Evolutionary conservation across 805 yeast species (phyloP), one percentile per base, ranked within the genome.

Genomic region (Suhomyces sp.): DNA sequence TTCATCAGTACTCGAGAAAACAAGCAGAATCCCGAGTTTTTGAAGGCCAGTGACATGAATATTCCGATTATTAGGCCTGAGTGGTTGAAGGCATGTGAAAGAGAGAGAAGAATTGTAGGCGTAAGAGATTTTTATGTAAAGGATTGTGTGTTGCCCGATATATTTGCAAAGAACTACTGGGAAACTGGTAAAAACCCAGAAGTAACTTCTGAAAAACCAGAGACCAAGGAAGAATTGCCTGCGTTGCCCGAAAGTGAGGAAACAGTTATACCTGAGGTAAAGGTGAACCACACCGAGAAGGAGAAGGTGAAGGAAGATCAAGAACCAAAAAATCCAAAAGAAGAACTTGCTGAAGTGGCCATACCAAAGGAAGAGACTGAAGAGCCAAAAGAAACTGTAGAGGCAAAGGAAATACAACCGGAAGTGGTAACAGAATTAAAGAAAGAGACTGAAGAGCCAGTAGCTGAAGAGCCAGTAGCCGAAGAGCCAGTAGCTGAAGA

Each of bases 41-140:
- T 84, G 55, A 86, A 83, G 64, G 99, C 98, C 1, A 78, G 80
- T 55, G 91, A 86, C 49, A 81, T 83, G 73, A 94, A 91, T 64
- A 90, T 94, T 51, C 99, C 99, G 2, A 82, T 94, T 39, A 92
- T 94, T 24, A 81, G 96, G 67, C 98, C 99, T 0, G 97, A 94
- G 66, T 94, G 98, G 98, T 75, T 94, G 52, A 86, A 87, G 68
- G 97, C 97, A 0, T 94, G 98, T 73, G 96, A 89, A 60, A 68
- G 79, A 43, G 97, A 92, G 63, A 82, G 94, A 60, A 75, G 97
- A 62, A 85, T 94, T 51, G 96, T 92, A 43, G 97, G 98, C 24
- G 99, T 94, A 13, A 80, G 96, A 62, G 90, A 89, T 58, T 89
- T 87, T 60, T 89, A 89, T 63, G 73, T 87, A 31, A 86, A 84